Evolutionary conservation across 805 yeast species (phyloP), one percentile per base, ranked within the genome.

Genomic region (Spathaspora girioi): DNA sequence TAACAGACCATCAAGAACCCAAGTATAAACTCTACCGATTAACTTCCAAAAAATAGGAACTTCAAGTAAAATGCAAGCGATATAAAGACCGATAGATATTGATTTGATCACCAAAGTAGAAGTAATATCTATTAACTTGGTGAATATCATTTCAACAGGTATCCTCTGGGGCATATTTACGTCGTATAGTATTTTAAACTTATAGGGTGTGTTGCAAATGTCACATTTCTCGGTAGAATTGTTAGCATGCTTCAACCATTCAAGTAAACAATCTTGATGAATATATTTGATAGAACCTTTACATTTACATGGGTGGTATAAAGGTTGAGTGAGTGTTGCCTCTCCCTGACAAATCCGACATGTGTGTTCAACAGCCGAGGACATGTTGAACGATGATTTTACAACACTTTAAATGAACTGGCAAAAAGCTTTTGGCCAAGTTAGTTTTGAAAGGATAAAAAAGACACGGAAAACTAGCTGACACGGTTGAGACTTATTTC

Each of bases 281-380:
- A 94, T 89, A 61, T 84, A 92, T 64, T 86, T 87, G 65, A 94
- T 96, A 12, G 96, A 87, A 1, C 99, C 99, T 49, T 90, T 78
- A 69, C 99, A 94, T 61, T 82, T 85, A 69, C 99, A 94, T 2
- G 99, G 99, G 66, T 88, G 92, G 56, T 80, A 86, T 45, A 94
- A 73, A 3, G 97, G 97, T 56, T 88, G 89, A 1, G 79, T 82
- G 0, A 69, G 71, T 0, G 94, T 82, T n/a, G 81, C 92, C 59
- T 90, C 98, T 38, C 96, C 93, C 48, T 97, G 86, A 65, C 99
- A 94, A 45, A 94, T 92, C 54, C 99, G 86, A 68, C 99, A 94
- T 2, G 86, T 78, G 31, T 75, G 77, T 53, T 78, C 86, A 35
- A 45, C 44, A 12, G 48, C 55, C 12, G 54, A 45, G 11, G 54